Evolutionary conservation across 116 monocot species (phyloP).

Genomic region (Zostera marina): DNA sequence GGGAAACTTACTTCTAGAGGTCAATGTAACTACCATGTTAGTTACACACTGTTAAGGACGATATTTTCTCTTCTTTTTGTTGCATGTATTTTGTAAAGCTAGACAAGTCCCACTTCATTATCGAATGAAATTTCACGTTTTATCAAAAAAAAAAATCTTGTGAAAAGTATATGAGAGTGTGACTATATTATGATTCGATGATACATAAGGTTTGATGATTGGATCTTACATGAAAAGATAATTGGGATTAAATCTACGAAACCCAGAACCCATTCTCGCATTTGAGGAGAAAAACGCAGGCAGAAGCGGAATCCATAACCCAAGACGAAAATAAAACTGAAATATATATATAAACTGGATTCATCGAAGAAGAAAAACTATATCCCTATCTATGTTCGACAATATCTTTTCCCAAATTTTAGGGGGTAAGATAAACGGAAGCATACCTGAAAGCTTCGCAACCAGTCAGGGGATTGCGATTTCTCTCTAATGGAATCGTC

Average conservation of each 20-base stretch:
- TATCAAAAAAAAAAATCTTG: no score
- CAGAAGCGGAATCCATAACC: neutral
- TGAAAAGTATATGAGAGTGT: no score
- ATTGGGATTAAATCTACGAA: neutral
- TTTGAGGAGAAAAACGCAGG: neutral
- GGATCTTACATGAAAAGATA: no score
- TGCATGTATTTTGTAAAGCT: no score
- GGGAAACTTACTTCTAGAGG: no score
- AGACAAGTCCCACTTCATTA: no score
- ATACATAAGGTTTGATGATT: no score
- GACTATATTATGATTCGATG: no score
- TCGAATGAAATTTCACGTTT: no score
- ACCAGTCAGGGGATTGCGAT: constrained; percentile 58
- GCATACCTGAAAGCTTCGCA: constrained; percentile 47
- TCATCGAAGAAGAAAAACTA: neutral
- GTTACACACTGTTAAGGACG: no score
- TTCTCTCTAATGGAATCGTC: constrained; percentile 18
- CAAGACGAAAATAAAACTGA: neutral
- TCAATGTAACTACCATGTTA: no score
- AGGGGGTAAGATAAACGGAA: constrained; percentile 1
- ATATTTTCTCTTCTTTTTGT: no score
- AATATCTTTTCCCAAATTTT: neutral
- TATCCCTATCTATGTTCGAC: neutral
- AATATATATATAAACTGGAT: neutral
- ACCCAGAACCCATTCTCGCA: neutral